Evolutionary conservation across 75 land plant species (phyloP).

Genomic region (Adiantum capillusveneris): DNA sequence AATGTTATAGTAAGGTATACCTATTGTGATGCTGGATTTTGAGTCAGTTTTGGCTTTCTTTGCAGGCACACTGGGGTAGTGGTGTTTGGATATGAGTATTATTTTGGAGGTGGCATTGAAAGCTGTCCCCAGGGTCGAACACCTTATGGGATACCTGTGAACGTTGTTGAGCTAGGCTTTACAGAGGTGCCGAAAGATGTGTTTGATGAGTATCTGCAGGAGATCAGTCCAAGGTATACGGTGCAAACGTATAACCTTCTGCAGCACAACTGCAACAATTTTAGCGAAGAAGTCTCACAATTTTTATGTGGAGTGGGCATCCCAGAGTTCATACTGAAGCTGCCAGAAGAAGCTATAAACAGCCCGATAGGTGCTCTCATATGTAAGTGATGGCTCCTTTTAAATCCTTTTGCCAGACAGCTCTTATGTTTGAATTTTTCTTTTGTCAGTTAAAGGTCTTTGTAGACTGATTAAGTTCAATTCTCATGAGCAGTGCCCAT

Average conservation of each 20-base stretch:
- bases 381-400: too few relatives aligned
- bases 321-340: constrained; percentile 69
- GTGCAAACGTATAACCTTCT: constrained; percentile 73
- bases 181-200: constrained; percentile 88
- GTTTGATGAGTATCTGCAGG: constrained; percentile 76
- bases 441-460: too few relatives aligned
- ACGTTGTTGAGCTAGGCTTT: constrained; percentile 63
- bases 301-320: constrained; percentile 70
- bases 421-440: too few relatives aligned
- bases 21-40: too few relatives aligned
- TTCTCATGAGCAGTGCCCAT: constrained; percentile 70
- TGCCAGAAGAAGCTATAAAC: constrained; percentile 78
- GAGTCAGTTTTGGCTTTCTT: too few relatives aligned
- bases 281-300: constrained; percentile 88
- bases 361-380: constrained; percentile 90
- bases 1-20: too few relatives aligned
- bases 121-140: constrained; percentile 45
- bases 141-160: constrained; percentile 73
- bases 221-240: constrained; percentile 75
- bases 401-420: too few relatives aligned
- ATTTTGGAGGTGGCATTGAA: constrained; percentile 82
- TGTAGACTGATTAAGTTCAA: not conserved
- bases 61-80: constrained; percentile 90
- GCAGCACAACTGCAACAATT: constrained; percentile 86
- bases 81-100: constrained; percentile 88